Conservation (phyloP, 2,329 filamentous ascomycete genomes). For the Cytospora chrysosperma region DNA sequence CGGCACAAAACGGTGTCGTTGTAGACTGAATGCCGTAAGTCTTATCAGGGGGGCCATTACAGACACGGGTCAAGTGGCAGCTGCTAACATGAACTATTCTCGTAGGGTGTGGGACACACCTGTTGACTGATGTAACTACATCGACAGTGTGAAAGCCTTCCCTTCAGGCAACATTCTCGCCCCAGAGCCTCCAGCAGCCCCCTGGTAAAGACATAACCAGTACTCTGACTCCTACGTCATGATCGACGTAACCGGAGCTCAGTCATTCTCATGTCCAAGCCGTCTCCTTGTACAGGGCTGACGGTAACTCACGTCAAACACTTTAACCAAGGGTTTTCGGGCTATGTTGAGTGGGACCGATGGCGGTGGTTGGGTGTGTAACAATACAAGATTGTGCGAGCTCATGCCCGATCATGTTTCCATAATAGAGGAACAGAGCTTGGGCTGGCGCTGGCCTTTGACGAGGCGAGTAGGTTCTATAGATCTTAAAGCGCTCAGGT, state of each 20-base stretch:
- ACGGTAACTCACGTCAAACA: background rate
- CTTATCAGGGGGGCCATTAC: background rate
- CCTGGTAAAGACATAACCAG: no score
- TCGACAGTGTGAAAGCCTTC: no score
- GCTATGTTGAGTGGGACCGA: background rate
- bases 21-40: background rate
- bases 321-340: background rate
- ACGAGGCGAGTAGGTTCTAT: conserved; percentile 9
- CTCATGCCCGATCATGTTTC: background rate
- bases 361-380: conserved; percentile 3
- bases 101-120: background rate
- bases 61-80: background rate
- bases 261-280: background rate
- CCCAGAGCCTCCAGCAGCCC: no score
- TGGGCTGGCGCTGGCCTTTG: background rate
- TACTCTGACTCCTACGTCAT: no score
- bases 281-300: background rate
- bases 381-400: conserved; percentile 9
- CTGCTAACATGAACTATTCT: background rate
- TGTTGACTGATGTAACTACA: conserved; percentile 4
- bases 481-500: conserved; percentile 8
- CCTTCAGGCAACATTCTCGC: no score
- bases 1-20: background rate
- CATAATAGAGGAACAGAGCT: conserved; percentile 2
- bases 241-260: background rate